Conservation (phyloP, 768 basidiomycete genomes). For the Boletus tomentosulus region DNA sequence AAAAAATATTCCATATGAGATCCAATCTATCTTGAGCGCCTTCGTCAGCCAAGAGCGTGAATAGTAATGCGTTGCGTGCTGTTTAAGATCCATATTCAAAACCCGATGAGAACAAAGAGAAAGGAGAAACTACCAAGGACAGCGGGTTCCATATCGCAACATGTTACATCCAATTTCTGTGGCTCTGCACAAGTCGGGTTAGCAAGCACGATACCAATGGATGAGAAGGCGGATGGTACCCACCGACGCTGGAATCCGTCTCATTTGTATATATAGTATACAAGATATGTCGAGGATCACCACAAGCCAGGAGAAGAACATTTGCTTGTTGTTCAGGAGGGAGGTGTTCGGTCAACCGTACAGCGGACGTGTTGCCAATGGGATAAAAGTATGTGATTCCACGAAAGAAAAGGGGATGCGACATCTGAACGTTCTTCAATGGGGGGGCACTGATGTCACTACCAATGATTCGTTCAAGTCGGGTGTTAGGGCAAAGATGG, state of each 20-base stretch:
- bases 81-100: neutral
- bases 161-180: constrained; percentile 27
- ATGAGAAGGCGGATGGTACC: neutral
- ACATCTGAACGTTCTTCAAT: constrained; percentile 12
- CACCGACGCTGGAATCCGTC: constrained; percentile 8
- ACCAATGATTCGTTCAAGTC: neutral
- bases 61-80: constrained; percentile 30
- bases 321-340: constrained; percentile 44
- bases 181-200: constrained; percentile 10
- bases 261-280: constrained; percentile 39
- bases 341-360: constrained; percentile 45
- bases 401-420: constrained; percentile 22
- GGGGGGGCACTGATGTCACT: neutral
- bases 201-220: neutral
- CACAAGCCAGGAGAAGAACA: constrained; percentile 54
- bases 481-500: no score
- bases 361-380: constrained; percentile 55
- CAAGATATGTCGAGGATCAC: constrained; percentile 52
- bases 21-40: constrained; percentile 13
- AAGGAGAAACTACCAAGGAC: constrained; percentile 20
- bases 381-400: constrained; percentile 49
- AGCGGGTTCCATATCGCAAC: constrained; percentile 28
- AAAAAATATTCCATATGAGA: constrained; percentile 30
- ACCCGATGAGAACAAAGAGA: neutral
- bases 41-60: constrained; percentile 27